These are phyloP conservation scores for Flaveria floridana DNA, from an alignment of 140 eudicot genomes.

Conservation along the genomic window DNA sequence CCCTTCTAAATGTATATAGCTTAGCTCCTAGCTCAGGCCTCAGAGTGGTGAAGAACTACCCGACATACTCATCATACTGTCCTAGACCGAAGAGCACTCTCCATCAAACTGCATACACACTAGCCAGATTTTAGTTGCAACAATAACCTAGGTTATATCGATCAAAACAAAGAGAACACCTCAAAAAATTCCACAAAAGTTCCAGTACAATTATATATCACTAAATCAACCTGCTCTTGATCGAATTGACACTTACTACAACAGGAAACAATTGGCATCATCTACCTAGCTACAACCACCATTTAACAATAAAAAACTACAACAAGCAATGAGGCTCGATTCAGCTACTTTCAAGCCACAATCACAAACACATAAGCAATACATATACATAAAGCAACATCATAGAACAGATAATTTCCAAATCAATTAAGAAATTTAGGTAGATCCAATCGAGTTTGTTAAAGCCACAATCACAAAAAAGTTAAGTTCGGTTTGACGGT, in stretches of 20 bases:
- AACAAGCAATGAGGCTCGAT: constrained; percentile 18
- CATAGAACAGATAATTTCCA: not conserved
- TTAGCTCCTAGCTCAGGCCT: too few species aligned
- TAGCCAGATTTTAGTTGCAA: too few species aligned
- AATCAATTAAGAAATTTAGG: constrained; percentile 1
- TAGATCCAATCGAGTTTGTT: constrained; percentile 24
- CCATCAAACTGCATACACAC: too few species aligned
- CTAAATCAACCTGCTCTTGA: constrained; percentile 12
- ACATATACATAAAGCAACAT: too few species aligned
- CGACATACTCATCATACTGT: not conserved
- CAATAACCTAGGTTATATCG: not conserved
- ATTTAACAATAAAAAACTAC: not conserved
- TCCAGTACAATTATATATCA: constrained; percentile 6
- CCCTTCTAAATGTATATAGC: too few species aligned
- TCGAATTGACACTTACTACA: not conserved
- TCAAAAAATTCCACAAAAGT: not conserved
- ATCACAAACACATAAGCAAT: constrained; percentile 16
- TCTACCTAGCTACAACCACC: not conserved
- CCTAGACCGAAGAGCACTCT: too few species aligned
- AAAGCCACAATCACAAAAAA: too few species aligned
- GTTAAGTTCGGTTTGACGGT: too few species aligned
- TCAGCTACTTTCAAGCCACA: constrained; percentile 12
- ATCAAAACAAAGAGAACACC: not conserved
- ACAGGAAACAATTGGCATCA: not conserved
- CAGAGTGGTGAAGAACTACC: not conserved